These are phyloP conservation scores for Erodium trifolium DNA, from an alignment of 441 rosid genomes.

Conservation along the genomic window DNA sequence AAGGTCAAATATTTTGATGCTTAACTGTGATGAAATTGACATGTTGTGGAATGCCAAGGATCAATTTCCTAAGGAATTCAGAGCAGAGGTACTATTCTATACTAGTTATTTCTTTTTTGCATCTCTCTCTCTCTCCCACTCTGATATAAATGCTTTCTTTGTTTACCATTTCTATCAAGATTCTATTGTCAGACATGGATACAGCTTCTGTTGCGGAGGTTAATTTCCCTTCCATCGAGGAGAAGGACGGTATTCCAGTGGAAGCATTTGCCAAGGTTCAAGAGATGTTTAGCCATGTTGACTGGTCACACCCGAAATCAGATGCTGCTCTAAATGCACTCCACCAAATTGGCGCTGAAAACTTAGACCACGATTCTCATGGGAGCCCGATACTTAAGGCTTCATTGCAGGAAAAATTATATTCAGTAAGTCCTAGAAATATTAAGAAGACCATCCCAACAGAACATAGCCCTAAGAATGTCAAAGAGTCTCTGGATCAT, in stretches of 20 bases:
- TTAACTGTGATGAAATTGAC: slow-evolving; percentile 84
- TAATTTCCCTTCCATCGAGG: slow-evolving; percentile 59
- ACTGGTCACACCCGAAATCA: slow-evolving; percentile 61
- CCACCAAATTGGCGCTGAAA: slow-evolving; percentile 57
- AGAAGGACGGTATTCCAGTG: slow-evolving; percentile 72
- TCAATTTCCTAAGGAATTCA: slow-evolving; percentile 73
- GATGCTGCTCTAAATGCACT: slow-evolving; percentile 69
- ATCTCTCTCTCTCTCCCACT: slow-evolving; percentile 3
- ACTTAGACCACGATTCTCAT: slow-evolving; percentile 26
- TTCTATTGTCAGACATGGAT: slow-evolving; percentile 95
- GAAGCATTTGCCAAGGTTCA: slow-evolving; percentile 92
- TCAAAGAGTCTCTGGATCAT: too few species aligned
- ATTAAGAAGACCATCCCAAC: slow-evolving; percentile 25
- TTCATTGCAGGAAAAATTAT: slow-evolving; percentile 21
- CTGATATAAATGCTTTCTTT: slow-evolving; percentile 28
- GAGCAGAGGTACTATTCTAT: slow-evolving; percentile 65
- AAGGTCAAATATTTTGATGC: slow-evolving; percentile 78
- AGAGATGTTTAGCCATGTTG: slow-evolving; percentile 73
- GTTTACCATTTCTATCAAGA: slow-evolving; percentile 35
- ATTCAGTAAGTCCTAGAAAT: slow-evolving; percentile 28
- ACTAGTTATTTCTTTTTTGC: slow-evolving; percentile 13
- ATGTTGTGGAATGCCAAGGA: slow-evolving; percentile 74
- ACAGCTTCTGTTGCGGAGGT: slow-evolving; percentile 51
- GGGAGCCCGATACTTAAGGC: slow-evolving; percentile 27
- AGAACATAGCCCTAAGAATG: too few species aligned